phyloP scores from a whole-genome alignment of 2,329 filamentous ascomycete species.

The Cercospora sp. region DNA sequence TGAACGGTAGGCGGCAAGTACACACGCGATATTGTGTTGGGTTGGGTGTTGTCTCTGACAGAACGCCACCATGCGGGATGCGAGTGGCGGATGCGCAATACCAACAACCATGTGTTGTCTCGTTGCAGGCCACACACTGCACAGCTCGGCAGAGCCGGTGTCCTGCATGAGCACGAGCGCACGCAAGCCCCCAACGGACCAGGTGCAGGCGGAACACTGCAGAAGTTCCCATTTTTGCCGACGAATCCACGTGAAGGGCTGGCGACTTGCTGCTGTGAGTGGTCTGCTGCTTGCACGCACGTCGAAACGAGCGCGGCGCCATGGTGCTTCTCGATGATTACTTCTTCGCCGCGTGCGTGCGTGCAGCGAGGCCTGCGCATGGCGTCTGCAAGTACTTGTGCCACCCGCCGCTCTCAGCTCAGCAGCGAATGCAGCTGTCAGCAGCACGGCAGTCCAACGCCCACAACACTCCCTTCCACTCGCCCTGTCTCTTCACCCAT shows the following conservation, averaged over 20 bases:
- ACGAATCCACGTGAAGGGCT: constrained; percentile 6
- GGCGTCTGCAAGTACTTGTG: constrained; percentile 8
- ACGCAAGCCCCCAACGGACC: neutral
- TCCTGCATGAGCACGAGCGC: constrained; percentile 1
- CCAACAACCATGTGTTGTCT: neutral
- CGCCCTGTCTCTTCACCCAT: neutral
- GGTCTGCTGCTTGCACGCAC: constrained; percentile 1
- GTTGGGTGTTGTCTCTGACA: neutral
- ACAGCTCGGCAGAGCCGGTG: neutral
- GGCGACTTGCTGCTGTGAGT: neutral
- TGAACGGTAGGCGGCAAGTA: neutral
- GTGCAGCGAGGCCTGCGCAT: constrained; percentile 3
- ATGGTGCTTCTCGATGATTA: neutral
- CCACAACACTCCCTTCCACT: neutral
- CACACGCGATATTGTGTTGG: neutral
- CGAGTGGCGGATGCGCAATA: neutral
- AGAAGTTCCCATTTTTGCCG: constrained; percentile 2
- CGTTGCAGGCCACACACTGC: neutral
- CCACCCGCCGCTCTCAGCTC: constrained; percentile 4
- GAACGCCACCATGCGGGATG: neutral
- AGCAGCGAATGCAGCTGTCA: neutral
- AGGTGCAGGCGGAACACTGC: constrained; percentile 3
- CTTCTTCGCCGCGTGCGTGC: constrained; percentile 8
- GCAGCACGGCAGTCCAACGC: neutral
- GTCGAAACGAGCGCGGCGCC: constrained; percentile 3